Evolutionary conservation across 2,329 filamentous ascomycete species (phyloP), one percentile per base, ranked within the genome.

Genomic region (Fulvia fulva): DNA sequence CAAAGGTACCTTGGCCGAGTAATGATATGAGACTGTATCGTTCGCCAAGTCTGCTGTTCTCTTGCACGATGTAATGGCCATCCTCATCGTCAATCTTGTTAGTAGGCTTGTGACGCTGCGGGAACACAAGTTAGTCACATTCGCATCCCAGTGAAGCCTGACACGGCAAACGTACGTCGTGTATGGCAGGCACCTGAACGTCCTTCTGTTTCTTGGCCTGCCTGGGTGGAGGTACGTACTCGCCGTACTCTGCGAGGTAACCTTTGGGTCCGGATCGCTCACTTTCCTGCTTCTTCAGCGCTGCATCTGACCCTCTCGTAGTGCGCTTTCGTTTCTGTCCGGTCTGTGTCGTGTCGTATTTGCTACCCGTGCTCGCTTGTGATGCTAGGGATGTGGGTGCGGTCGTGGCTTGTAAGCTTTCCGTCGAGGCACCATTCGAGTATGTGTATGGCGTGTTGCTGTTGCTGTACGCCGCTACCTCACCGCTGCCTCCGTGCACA

Each of bases 1-100:
- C 94, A 72, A 99, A 99, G 0, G 94, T 99, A 63, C 94, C 94
- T 76, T 99, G 94, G 22, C 94, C 94, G 12, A 99, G 87, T 26
- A 97, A 82, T 67, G 91, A 91, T 61, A 88, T 81, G 67, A 99
- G 93, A 77, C 89, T 86, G 75, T 97, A 99, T 83, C 91, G 83
- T 46, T 94, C 87, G 14, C 94, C 96, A 53, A 99, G 79, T 59
- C 90, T 85, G 11, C 89, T 88, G 66, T 96, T 90, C 28, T 92
- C 89, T 1, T 89, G 86, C 22, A 99, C 92, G 66, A 97, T 91
- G 71, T 97, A 99, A 75, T 99, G 94, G 5, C 94, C 94, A 68
- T 99, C 94, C 47, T 97, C 91, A 65, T 99, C 94, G 69, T 99
- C 94, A 46, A 94, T 88, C 72, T 95, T 94, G 66, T 87, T 81